Evolutionary conservation across 23 red algal species (phyloP).

Genomic region (Agarophyton chilense): DNA sequence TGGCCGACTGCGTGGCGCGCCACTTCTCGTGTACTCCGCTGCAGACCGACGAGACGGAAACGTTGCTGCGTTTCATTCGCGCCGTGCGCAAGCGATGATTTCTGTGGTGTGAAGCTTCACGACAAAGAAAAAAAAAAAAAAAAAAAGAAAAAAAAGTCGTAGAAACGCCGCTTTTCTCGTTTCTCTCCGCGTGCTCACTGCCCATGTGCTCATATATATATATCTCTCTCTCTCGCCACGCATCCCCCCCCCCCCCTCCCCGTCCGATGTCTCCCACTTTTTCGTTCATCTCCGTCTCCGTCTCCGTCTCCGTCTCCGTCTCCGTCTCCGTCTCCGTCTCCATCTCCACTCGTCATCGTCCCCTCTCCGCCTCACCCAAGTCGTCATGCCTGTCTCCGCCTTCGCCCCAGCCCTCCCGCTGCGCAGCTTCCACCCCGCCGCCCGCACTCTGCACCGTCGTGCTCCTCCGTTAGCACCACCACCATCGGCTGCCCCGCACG

Average conservation of each 20-base stretch:
- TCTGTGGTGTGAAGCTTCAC: not conserved
- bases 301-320: not conserved
- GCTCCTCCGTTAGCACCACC: not conserved
- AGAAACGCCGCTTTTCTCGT: too few relatives aligned
- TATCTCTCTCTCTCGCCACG: not conserved
- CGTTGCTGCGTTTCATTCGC: constrained; percentile 41
- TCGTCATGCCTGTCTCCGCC: too few relatives aligned
- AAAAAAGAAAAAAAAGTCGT: too few relatives aligned
- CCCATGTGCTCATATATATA: not conserved
- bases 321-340: not conserved
- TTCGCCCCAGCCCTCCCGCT: not conserved
- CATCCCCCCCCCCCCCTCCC: not conserved
- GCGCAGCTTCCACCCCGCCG: too few relatives aligned
- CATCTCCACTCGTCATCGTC: too few relatives aligned
- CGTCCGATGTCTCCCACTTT: not conserved
- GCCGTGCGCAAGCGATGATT: constrained; percentile 7
- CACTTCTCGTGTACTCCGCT: constrained; percentile 60
- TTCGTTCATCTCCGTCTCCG: not conserved
- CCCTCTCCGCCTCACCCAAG: too few relatives aligned
- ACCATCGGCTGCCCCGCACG: not conserved
- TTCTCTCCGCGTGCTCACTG: too few relatives aligned
- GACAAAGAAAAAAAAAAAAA: not conserved
- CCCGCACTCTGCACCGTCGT: too few relatives aligned
- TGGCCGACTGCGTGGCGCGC: constrained; percentile 28
- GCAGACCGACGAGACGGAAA: constrained; percentile 7